Evolutionary conservation across 208 protist genomes (phyloP).

Genomic region (Angomonas desouzai): DNA sequence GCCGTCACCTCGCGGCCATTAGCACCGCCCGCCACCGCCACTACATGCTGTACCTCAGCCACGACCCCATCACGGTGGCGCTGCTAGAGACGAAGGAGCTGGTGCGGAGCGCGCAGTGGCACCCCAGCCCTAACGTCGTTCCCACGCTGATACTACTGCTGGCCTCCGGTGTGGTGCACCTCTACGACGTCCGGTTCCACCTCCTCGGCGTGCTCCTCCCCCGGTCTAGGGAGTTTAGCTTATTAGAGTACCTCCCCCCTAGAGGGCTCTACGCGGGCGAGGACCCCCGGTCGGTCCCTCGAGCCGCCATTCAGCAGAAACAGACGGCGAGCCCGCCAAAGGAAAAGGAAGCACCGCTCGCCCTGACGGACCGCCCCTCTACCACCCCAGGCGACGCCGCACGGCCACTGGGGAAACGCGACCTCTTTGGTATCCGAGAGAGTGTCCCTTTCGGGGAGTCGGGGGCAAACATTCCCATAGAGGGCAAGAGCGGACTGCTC

Average conservation of each 20-base stretch:
- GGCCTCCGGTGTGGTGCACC: constrained; percentile 30
- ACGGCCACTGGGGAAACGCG: background rate
- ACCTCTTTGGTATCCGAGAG: background rate
- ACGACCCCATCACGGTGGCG: constrained; percentile 32
- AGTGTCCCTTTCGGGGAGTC: background rate
- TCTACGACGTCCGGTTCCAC: constrained; percentile 33
- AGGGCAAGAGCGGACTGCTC: background rate
- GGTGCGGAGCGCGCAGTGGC: constrained; percentile 66
- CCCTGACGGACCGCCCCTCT: background rate
- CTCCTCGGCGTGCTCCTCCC: constrained; percentile 8
- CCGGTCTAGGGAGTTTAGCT: background rate
- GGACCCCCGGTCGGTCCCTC: background rate
- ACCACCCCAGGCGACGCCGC: background rate
- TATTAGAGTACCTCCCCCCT: constrained; percentile 7
- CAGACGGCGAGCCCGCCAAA: background rate
- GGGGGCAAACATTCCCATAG: background rate
- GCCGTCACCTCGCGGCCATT: constrained; percentile 49
- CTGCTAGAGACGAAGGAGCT: constrained; percentile 46
- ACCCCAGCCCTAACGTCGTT: constrained; percentile 20
- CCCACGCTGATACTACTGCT: constrained; percentile 55
- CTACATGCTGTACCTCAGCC: constrained; percentile 54
- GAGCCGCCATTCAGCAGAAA: background rate
- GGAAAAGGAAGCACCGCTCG: background rate
- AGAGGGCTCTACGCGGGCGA: background rate
- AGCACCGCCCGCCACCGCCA: constrained; percentile 45